Percentiles rank a stretch among this genome's conserved stretches.
These are phyloP conservation scores for Tylopilus intermedius DNA, from an alignment of 768 basidiomycete genomes.

Conservation along the genomic window DNA sequence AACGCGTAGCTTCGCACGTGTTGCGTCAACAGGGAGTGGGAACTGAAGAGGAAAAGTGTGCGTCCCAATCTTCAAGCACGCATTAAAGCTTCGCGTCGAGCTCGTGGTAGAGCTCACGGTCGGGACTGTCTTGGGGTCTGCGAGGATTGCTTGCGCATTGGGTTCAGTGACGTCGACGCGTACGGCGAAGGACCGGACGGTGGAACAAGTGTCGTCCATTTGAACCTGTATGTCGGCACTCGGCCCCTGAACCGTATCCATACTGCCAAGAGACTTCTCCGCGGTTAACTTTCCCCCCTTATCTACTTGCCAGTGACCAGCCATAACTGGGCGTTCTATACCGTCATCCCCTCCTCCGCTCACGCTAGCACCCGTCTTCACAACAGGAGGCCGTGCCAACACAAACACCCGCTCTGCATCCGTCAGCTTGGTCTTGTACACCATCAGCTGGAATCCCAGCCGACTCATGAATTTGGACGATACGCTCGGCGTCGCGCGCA, in stretches of 20 bases:
- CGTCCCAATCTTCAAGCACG: constrained; percentile 11
- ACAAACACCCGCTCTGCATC: constrained; percentile 17
- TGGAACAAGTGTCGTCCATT: constrained; percentile 10
- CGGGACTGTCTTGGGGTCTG: constrained; percentile 4
- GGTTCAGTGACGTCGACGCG: constrained; percentile 21
- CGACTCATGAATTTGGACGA: constrained; percentile 2
- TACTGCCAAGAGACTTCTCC: neutral
- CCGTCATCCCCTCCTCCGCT: neutral
- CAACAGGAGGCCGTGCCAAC: constrained; percentile 11
- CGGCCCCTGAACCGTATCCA: neutral
- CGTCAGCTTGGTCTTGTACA: constrained; percentile 15
- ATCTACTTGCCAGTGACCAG: constrained; percentile 3
- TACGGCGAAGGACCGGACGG: constrained; percentile 12
- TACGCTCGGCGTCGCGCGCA: constrained; percentile 8
- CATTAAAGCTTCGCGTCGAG: neutral
- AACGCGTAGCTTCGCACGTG: constrained; percentile 37
- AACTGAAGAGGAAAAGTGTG: constrained; percentile 30
- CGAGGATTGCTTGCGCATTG: constrained; percentile 12
- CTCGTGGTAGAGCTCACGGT: constrained; percentile 1
- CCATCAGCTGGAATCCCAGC: constrained; percentile 14
- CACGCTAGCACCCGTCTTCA: neutral
- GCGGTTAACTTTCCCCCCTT: too few species aligned
- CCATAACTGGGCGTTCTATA: neutral
- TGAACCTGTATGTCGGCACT: constrained; percentile 7
- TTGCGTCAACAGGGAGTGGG: constrained; percentile 42